A percentile compares a stretch with the other conserved stretches of the same genome.
These are phyloP conservation scores for Cylindrotheca closterium DNA, from an alignment of 108 stramenopile species.

Conservation along the genomic window DNA sequence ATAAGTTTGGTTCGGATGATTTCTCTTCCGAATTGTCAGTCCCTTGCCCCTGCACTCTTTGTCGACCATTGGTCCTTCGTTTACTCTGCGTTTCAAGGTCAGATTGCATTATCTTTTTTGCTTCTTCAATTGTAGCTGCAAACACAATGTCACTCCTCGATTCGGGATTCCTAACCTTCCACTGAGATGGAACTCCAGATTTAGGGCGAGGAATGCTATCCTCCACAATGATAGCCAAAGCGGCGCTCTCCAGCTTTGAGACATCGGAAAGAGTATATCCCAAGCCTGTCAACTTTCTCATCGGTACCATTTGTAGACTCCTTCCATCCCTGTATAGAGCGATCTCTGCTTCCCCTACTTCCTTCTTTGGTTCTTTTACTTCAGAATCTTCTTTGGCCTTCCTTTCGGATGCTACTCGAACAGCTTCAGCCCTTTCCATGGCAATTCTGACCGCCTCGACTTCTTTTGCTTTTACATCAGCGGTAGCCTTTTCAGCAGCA, in stretches of 20 bases:
- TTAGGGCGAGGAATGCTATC: constrained; percentile 53
- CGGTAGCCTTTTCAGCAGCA: too few species aligned
- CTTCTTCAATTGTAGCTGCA: constrained; percentile 8
- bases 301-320: constrained; percentile 15
- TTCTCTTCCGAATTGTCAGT: background rate
- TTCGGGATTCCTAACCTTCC: constrained; percentile 32
- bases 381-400: too few species aligned
- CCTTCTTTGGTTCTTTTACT: too few species aligned
- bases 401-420: too few species aligned
- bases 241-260: constrained; percentile 41
- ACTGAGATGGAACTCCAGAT: constrained; percentile 60
- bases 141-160: constrained; percentile 1
- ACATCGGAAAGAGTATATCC: constrained; percentile 60
- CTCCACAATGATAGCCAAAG: constrained; percentile 54
- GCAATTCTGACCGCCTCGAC: too few species aligned
- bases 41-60: background rate
- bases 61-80: background rate
- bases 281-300: constrained; percentile 32
- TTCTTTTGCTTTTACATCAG: too few species aligned
- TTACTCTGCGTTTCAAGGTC: background rate
- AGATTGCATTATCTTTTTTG: constrained; percentile 5
- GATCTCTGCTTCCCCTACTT: constrained; percentile 3
- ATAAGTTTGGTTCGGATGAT: too few species aligned
- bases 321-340: constrained; percentile 16
- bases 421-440: too few species aligned